A percentile compares a stretch with the other conserved stretches of the same genome.
Conservation (phyloP, 345 rosid genomes). For the Dipteronia dyeriana region DNA sequence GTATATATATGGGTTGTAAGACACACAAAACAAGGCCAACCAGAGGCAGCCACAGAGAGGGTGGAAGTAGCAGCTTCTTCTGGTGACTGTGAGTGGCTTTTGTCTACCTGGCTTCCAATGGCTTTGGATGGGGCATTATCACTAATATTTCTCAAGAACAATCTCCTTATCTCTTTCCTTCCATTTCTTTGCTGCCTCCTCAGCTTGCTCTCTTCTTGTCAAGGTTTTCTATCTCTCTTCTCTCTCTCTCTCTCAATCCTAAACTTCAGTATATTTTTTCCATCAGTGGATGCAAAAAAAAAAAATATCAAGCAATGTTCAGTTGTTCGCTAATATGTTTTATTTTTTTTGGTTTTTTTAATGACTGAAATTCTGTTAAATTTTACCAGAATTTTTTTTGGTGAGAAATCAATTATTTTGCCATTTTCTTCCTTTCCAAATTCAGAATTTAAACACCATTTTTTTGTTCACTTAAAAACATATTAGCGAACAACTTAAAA, state of each 20-base stretch:
- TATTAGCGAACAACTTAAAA: too few relatives aligned
- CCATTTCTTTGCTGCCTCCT: slow-evolving; percentile 33
- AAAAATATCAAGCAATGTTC: neutral
- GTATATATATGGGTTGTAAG: slow-evolving; percentile 22
- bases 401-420: too few relatives aligned
- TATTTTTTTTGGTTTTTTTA: neutral
- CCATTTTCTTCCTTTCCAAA: neutral
- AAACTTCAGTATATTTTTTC: neutral
- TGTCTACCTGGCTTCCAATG: slow-evolving; percentile 45
- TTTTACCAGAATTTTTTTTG: too few relatives aligned
- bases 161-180: slow-evolving; percentile 30
- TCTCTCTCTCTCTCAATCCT: neutral
- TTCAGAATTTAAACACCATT: neutral
- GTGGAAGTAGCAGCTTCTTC: slow-evolving; percentile 20
- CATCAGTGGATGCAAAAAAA: slow-evolving; percentile 3
- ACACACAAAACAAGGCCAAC: slow-evolving; percentile 57
- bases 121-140: slow-evolving; percentile 28
- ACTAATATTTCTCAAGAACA: neutral
- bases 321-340: too few relatives aligned
- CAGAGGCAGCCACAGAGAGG: slow-evolving; percentile 49
- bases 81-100: slow-evolving; percentile 7
- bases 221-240: slow-evolving; percentile 31
- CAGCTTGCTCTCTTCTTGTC: slow-evolving; percentile 42
- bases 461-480: too few relatives aligned
- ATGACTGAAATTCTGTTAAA: too few relatives aligned